These are phyloP conservation scores for Singerocomus inundabilis DNA, from an alignment of 1,284 basidiomycete species.

Conservation along the genomic window DNA sequence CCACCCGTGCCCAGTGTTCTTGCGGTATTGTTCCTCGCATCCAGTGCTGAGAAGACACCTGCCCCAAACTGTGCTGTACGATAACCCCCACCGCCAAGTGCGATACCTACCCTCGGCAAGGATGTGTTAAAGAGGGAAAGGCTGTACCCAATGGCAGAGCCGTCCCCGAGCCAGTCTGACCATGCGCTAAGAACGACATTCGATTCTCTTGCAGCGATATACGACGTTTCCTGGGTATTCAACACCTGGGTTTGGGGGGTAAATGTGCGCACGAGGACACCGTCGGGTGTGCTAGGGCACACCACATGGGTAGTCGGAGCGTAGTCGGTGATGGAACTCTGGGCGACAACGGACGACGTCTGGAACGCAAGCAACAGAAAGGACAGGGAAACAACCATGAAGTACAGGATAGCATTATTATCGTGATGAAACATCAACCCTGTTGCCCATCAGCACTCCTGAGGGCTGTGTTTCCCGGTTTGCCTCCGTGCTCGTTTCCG, in stretches of 20 bases:
- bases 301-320: slow-evolving; percentile 47
- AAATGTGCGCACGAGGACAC: slow-evolving; percentile 50
- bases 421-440: background rate
- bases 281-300: slow-evolving; percentile 48
- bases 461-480: slow-evolving; percentile 16
- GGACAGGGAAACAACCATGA: slow-evolving; percentile 8
- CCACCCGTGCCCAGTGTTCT: slow-evolving; percentile 61
- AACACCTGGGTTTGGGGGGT: slow-evolving; percentile 51
- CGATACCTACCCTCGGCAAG: slow-evolving; percentile 55
- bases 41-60: slow-evolving; percentile 55
- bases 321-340: slow-evolving; percentile 31
- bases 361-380: background rate
- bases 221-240: slow-evolving; percentile 47
- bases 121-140: slow-evolving; percentile 39
- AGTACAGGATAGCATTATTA: slow-evolving; percentile 10
- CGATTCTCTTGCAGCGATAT: slow-evolving; percentile 43
- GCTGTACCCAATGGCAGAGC: slow-evolving; percentile 51
- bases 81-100: slow-evolving; percentile 58
- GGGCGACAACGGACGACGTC: slow-evolving; percentile 1
- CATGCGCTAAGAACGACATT: slow-evolving; percentile 48
- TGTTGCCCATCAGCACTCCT: no score
- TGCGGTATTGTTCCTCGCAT: slow-evolving; percentile 56
- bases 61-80: slow-evolving; percentile 62
- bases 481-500: background rate
- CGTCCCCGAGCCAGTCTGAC: slow-evolving; percentile 58